Percentiles rank a stretch among this genome's conserved stretches.
Conservation (phyloP, 2,329 filamentous ascomycete genomes). For the Colletotrichum trifolii region DNA sequence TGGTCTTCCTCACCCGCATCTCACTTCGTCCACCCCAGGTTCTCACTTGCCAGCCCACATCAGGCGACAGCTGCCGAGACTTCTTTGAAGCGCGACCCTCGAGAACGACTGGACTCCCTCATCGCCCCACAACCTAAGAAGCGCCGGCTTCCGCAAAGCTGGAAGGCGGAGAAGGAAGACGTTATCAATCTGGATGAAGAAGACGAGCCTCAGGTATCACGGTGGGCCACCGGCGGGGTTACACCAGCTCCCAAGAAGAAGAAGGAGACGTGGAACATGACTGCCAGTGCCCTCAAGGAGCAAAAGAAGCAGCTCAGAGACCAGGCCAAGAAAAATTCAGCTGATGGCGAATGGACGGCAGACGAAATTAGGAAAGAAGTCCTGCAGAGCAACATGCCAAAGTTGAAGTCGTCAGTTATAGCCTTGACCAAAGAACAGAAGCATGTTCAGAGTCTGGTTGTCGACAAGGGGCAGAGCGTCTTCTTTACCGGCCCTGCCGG, state of each 20-base stretch:
- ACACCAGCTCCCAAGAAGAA: conserved; percentile 50
- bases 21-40: conserved; percentile 54
- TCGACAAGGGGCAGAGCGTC: conserved; percentile 84
- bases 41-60: conserved; percentile 34
- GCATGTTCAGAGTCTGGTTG: conserved; percentile 84
- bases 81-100: conserved; percentile 56
- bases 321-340: conserved; percentile 62
- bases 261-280: conserved; percentile 73
- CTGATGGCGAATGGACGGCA: conserved; percentile 52
- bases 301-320: conserved; percentile 80
- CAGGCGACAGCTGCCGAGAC: conserved; percentile 39
- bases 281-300: conserved; percentile 79
- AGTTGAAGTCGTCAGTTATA: conserved; percentile 62
- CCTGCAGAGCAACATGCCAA: conserved; percentile 46
- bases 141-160: conserved; percentile 70
- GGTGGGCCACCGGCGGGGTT: conserved; percentile 23
- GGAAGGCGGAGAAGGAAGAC: conserved; percentile 42
- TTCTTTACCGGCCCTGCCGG: conserved; percentile 98
- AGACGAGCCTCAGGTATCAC: conserved; percentile 39
- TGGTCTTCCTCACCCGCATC: conserved; percentile 78
- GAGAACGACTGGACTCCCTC: conserved; percentile 44
- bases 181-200: conserved; percentile 43
- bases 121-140: conserved; percentile 63
- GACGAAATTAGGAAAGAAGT: conserved; percentile 59
- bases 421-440: conserved; percentile 88